Base-by-base conservation (phyloP, 305 asterid species). In the Fraxinus floribunda region DNA sequence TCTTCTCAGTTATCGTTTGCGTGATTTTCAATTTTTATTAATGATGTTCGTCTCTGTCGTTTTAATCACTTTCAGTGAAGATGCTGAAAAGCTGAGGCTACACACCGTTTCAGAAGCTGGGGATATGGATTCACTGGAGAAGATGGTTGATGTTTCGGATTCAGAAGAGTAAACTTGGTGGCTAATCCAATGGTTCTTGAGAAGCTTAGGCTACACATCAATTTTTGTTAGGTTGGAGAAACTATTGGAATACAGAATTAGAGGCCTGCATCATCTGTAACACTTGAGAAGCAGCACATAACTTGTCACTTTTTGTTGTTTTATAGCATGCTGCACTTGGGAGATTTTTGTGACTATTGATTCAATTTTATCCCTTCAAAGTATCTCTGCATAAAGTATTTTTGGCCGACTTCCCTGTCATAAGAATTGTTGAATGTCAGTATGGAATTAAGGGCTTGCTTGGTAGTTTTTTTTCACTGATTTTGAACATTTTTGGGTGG, bases 41-140 rank as follows among this genome's bases (percentile, higher is more conserved):
- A 15, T 64, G 75, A 72, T 49, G 44, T 30, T 62, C n/a, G 7
- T 7, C 49, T 44, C 76, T 72, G 75, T 72, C 26, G 1, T 73
- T 64, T 49, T 39, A 70, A 77, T 36, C 34, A 29, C 79, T 81
- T 79, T 20, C 94, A 95, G 99, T 84, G 99, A 93, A 88, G 99
- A 94, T 88, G 97, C 98, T 1, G 97, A 92, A 89, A 92, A 92
- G 89, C 94, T 96, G 60, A 90, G 99, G 83, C 85, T 90, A 80
- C 97, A 92, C 83, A 88, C 97, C 15, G 83, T 89, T 82, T 89
- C 99, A 74, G 98, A 94, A 86, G 90, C 87, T 15, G 98, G 97
- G 78, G 93, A 89, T 83, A 16, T 96, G 87, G 94, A 85, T 75
- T 90, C 98, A 7, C 88, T 94, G 46, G 99, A 93, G 83, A 94